Evolutionary conservation across 352 stramenopile species (phyloP), one percentile per base, ranked within the genome.

Genomic region (Globisporangium sylvaticum): DNA sequence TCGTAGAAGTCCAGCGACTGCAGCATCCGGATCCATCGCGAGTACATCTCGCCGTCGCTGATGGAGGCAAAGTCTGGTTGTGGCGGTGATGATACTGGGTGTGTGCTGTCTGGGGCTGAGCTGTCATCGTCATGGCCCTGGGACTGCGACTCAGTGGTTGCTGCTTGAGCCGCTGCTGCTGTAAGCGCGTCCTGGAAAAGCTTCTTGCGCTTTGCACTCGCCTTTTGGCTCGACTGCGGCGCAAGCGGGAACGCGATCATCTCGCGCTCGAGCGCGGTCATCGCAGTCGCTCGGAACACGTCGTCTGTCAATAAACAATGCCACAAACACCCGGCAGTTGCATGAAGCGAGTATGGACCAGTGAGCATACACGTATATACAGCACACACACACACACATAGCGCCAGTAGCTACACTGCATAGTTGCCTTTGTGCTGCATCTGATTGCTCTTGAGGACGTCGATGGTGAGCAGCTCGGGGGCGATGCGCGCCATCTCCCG

Each of bases 171-270:
- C n/a, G n/a, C 48, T 46, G 15, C 46, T 18, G 25, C 62, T 44
- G 75, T 27, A 0, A 94, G 32, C 10, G 85, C 83, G 5, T 64
- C 71, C 0, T 73, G 65, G 53, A 95, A 94, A 8, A 90, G 72
- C 37, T 66, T 69, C 68, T 83, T 79, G 50, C 87, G 74, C 64
- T 88, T 88, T 0, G 58, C 57, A 62, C 75, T 92, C 25, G 77
- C 87, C 14, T 75, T 78, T 61, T 89, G 72, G 59, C 79, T 91
- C 31, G 71, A 54, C 53, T 95, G 85, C 27, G 85, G 83, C 6
- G 68, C 73, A 9, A 75, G 59, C 14, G 80, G 81, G 69, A 95
- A 94, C 66, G 78, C 64, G 44, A 95, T 65, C 20, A 92, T 58
- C 71, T 69, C 57, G 10, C 64, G 50, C n/a, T 82, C 67, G n/a